Evolutionary conservation across 805 yeast species (phyloP).

Genomic region (Candida ortonii): DNA sequence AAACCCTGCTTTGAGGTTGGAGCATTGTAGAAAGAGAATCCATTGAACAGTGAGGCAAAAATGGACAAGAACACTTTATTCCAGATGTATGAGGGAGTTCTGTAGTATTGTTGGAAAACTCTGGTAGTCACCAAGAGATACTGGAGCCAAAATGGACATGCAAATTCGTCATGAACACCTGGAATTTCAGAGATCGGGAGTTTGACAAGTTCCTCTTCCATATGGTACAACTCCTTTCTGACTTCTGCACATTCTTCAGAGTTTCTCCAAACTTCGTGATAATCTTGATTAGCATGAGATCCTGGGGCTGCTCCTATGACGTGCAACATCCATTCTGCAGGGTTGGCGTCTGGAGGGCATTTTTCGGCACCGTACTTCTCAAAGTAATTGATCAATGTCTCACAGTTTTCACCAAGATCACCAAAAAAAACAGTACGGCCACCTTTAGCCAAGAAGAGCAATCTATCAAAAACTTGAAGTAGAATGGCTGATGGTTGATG

Average conservation of each 20-base stretch:
- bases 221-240: constrained; percentile 53
- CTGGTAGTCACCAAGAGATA: constrained; percentile 45
- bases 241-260: constrained; percentile 62
- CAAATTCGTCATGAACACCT: constrained; percentile 39
- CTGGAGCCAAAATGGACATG: constrained; percentile 42
- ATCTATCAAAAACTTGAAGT: constrained; percentile 73
- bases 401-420: constrained; percentile 58
- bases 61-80: constrained; percentile 53
- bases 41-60: constrained; percentile 57
- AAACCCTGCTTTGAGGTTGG: constrained; percentile 59
- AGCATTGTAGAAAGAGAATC: constrained; percentile 69
- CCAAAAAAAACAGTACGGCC: constrained; percentile 78
- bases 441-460: constrained; percentile 65
- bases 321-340: constrained; percentile 91
- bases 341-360: constrained; percentile 71
- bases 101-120: constrained; percentile 59
- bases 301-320: constrained; percentile 85
- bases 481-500: constrained; percentile 85
- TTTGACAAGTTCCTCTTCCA: constrained; percentile 59
- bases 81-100: constrained; percentile 61
- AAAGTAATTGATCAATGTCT: constrained; percentile 59
- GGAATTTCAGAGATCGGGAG: constrained; percentile 33
- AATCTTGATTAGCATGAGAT: constrained; percentile 68
- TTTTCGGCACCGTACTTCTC: constrained; percentile 61
- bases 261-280: constrained; percentile 72